Conservation (phyloP, 2,329 filamentous ascomycete species). For the Fusarium chuoi region DNA sequence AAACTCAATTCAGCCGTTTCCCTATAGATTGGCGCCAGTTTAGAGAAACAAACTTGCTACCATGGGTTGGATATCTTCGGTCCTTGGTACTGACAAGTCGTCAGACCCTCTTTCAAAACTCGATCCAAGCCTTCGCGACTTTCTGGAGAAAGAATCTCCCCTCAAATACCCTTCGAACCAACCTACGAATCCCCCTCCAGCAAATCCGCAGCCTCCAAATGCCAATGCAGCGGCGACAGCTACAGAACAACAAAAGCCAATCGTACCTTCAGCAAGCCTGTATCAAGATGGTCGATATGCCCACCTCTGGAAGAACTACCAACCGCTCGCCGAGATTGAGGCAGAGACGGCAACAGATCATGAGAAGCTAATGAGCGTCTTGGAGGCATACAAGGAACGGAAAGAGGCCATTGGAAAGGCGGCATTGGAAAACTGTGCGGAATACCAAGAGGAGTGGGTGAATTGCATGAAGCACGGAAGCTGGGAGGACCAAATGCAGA, state of each 20-base stretch:
- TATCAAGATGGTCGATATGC: conserved; percentile 75
- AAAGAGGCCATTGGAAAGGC: conserved; percentile 80
- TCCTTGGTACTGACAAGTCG: conserved; percentile 60
- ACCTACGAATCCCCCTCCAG: conserved; percentile 23
- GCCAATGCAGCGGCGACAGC: conserved; percentile 29
- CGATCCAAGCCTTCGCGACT: conserved; percentile 85
- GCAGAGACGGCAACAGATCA: conserved; percentile 76
- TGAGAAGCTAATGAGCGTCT: conserved; percentile 81
- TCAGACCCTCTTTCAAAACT: conserved; percentile 75
- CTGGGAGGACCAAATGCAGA: conserved; percentile 74
- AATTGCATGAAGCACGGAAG: conserved; percentile 82
- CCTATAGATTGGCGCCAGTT: not conserved
- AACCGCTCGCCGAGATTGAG: conserved; percentile 76
- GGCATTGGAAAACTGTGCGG: conserved; percentile 91
- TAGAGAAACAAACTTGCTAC: not conserved
- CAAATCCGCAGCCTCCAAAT: conserved; percentile 15
- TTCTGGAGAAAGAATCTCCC: conserved; percentile 84
- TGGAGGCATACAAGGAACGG: conserved; percentile 86
- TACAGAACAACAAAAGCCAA: conserved; percentile 26
- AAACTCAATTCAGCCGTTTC: not conserved
- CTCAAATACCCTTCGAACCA: conserved; percentile 67
- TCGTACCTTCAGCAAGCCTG: conserved; percentile 62
- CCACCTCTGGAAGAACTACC: conserved; percentile 93
- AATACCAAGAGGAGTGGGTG: conserved; percentile 85
- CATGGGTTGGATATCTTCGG: conserved; percentile 69